Base-by-base conservation (phyloP, 1,284 basidiomycete genomes). In the Inonotus obliquus region DNA sequence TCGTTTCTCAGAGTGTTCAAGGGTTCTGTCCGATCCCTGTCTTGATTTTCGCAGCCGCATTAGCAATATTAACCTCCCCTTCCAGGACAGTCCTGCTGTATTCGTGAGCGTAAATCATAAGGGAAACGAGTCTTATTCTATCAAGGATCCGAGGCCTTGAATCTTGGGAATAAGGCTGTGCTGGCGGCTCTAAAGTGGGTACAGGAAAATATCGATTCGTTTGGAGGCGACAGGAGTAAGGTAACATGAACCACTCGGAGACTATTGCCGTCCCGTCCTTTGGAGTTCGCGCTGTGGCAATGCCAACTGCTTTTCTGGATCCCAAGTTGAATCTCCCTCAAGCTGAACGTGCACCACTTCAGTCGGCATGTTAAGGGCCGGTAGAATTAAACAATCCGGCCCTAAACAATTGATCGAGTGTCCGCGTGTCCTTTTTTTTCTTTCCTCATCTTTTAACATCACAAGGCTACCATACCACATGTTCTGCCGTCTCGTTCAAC, bases 91-190 rank as follows among this genome's bases (percentile, higher is more conserved):
- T 2, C 81, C 81, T 14, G 67, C 85, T 37, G 74, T 86, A n/a
- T 81, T 82, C 54, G 82, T 85, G 44, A 81, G 76, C 60, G 44
- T 84, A 66, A 82, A 84, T 66, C 84, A 86, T 65, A n/a, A n/a
- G n/a, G n/a, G n/a, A 77, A 83, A 27, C 65, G 79, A 0, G 78
- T 79, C 3, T 72, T 83, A 0, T 75, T 80, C 60, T 78, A 79
- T 7, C 77, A 79, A 68, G 81, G 80, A 1, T 65, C 71, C 49
- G 80, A 82, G 71, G 76, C 72, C 0, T 71, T 82, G 6, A 82
- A 82, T 64, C 69, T 81, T 6, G 80, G 74, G 1, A 66, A 81
- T 25, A 76, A 71, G 55, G 80, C 82, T 62, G 73, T 81, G 57
- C 66, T 77, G n/a, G 66, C 72, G 0, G 80, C 78, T 0, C 67